Conservation (phyloP, 805 yeast species). For the Metschnikowia santaceciliae region DNA sequence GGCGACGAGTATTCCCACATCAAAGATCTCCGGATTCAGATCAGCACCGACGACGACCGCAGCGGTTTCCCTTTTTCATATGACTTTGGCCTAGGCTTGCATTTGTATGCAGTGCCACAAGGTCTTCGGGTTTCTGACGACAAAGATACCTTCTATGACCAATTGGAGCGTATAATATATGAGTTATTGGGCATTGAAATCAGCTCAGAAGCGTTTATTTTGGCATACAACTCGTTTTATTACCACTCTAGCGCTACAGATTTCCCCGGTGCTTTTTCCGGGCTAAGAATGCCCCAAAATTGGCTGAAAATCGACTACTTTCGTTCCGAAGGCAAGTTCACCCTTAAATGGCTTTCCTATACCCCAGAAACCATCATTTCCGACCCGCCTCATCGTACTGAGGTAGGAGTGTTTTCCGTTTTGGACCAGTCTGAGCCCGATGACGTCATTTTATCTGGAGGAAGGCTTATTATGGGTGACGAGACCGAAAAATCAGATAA, state of each 20-base stretch:
- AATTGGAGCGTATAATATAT: conserved; percentile 13
- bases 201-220: conserved; percentile 22
- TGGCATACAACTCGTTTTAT: conserved; percentile 27
- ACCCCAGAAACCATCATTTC: neutral
- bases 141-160: conserved; percentile 20
- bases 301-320: conserved; percentile 15
- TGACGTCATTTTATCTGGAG: conserved; percentile 36
- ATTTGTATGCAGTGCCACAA: conserved; percentile 30
- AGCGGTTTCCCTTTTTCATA: conserved; percentile 23
- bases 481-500: conserved; percentile 7
- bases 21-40: conserved; percentile 13
- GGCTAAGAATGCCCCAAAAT: neutral
- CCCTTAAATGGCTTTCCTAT: conserved; percentile 6
- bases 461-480: conserved; percentile 27
- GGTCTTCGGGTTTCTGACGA: conserved; percentile 9
- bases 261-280: neutral
- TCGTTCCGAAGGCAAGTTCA: conserved; percentile 2
- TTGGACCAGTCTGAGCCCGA: conserved; percentile 28
- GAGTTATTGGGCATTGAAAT: conserved; percentile 20
- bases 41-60: conserved; percentile 5
- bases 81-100: conserved; percentile 24
- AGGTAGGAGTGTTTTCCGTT: conserved; percentile 35
- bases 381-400: conserved; percentile 18
- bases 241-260: conserved; percentile 16
- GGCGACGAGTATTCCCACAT: conserved; percentile 6